Base-by-base conservation (phyloP, 805 yeast genomes). In the Ogataea wickerhamii region DNA sequence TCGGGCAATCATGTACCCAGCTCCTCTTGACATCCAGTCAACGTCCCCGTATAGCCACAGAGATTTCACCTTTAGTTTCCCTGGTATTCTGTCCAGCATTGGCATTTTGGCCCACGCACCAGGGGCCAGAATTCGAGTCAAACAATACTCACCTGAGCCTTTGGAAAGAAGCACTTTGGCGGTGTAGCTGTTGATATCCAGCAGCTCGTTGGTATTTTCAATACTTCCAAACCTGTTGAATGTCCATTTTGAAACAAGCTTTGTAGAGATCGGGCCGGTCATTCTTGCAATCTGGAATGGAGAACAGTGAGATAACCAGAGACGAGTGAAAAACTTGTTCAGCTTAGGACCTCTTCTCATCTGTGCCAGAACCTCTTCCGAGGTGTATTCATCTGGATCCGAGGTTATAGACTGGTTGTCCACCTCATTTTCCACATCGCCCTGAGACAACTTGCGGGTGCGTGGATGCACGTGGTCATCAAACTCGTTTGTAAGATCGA, bases 1-100 rank as follows among this genome's bases (percentile, higher is more conserved):
- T 10, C 63, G 53, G 12, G 65, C 68, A 37, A 67, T 63, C 26
- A 69, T 63, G 27, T 63, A 54, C 2, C 87, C 87, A 10, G 81
- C 83, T 32, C 66, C 69, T 37, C 68, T 73, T 43, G 75, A 74
- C 87, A 80, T 80, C 87, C 87, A 80, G 55, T 80, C 87, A 26
- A 59, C 63, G 42, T 79, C 85, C 7, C 87, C 87, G 49, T 80
- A 80, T 18, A 79, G 44, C 80, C 83, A 78, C 21, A 78, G 55
- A 1, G 77, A 66, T 3, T 77, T 77, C 12, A 74, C 45, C 13
- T 48, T 43, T 1, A 62, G 36, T 34, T 68, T 58, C 32, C 47
- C 61, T 12, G 67, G 78, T 48, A 70, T 58, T 48, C 86, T 66
- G 45, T 74, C 80, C 22, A 74, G 45, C 30, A 80, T 56, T 2